Evolutionary conservation across 768 basidiomycete genomes (phyloP), one percentile per base, ranked within the genome.

Genomic region (Trametes maxima): DNA sequence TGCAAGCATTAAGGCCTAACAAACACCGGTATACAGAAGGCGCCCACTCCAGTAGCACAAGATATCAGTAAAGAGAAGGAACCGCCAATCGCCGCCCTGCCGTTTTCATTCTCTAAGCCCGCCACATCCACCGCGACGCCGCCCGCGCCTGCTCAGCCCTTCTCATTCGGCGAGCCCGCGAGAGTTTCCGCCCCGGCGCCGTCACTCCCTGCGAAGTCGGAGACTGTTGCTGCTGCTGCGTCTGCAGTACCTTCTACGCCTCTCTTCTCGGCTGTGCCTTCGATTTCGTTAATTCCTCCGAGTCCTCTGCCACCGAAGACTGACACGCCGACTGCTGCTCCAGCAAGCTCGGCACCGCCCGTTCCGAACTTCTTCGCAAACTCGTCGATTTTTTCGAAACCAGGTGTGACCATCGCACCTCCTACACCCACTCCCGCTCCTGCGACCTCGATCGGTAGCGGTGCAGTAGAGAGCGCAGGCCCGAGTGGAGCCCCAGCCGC

Each of bases 361-460:
- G 69, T 88, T 37, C 88, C 88, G 8, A 83, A 88, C 70, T 88
- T 90, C 72, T 90, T 90, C 59, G 78, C 82, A 25, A 79, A 66
- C 36, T 85, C 87, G 0, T 74, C 82, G 21, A 62, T 77, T 21
- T 73, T 84, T 58, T 69, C 78, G 16, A 82, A 81, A 63, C 72
- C 72, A 6, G 44, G 57, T 17, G 57, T 60, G 1, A 58, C 46
- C 16, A 61, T 48, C 36, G 54, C 61, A 25, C 68, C 44, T 46
- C 54, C 54, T 12, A 46, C 62, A 0, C 52, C 74, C 2, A 58
- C 71, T 21, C 51, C 69, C 36, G 53, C 73, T n/a, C 49, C 73
- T 33, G 25, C 24, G 55, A 17, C 24, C 21, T 7, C 17, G 17
- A 33, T 17, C 28, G 8, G 28, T 8, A 33, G 28, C 28, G 28